Base-by-base conservation (phyloP, 2,329 filamentous ascomycete genomes). In the Penicillium sp. region DNA sequence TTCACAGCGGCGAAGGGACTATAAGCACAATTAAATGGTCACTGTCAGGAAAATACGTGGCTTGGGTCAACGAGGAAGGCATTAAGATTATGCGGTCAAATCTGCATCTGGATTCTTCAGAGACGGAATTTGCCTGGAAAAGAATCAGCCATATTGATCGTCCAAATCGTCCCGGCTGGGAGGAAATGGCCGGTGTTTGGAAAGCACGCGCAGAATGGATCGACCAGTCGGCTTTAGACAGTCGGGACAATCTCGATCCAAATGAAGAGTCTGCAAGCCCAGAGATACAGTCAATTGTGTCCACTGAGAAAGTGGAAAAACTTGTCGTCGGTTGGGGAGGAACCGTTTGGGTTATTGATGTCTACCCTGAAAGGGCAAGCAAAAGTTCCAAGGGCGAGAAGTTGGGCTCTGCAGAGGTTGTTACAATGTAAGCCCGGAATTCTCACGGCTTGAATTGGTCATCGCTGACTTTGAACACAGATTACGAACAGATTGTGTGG, bases 51-150 rank as follows among this genome's bases (percentile, higher is more conserved):
- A 94, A 89, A 75, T 97, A 92, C 68, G 89, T 97, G 1, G 90
- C 87, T 0, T 99, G 94, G 94, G 82, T 96, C 38, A 99, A 97
- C 67, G 94, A 99, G 73, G 88, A 95, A 67, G 94, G 94, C 4
- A 95, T 97, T 70, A 97, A 97, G 72, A 94, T 99, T 58, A 97
- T 97, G 92, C 85, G 94, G 36, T 91, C 91, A 5, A 90, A 94
- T 69, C 70, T 95, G 19, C 85, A 92, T 63, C 80, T 97, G 5
- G 90, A 95, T 6, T 86, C 80, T 59, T 82, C 82, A 12, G 88
- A 96, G 67, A 78, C 82, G 1, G 92, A 97, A 16, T 87, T 88
- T 61, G 90, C 92, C 2, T 99, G 95, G 95, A 96, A 94, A 73
- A 84, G 93, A 10, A 90, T 99, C 60, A 92, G 90, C 25, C 93